phyloP scores from a whole-genome alignment of 306 rosid genomes.

The Pyrus communis region DNA sequence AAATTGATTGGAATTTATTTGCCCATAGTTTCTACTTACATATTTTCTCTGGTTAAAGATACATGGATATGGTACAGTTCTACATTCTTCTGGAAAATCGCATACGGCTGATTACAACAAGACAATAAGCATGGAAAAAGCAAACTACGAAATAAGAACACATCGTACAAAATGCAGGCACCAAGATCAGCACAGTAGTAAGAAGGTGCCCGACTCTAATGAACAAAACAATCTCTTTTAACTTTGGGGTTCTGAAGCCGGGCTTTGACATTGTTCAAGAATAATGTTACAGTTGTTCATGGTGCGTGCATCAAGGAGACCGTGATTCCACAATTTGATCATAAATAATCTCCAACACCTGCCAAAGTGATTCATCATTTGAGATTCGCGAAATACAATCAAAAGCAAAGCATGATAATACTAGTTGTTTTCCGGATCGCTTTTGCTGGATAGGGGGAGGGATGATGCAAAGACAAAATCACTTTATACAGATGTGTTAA shows the following conservation, averaged over 20 bases:
- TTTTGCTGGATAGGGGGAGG: not conserved
- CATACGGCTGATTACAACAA: not conserved
- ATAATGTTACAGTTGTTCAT: conserved; percentile 39
- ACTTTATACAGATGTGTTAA: not conserved
- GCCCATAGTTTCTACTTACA: not conserved
- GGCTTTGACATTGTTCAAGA: conserved; percentile 40
- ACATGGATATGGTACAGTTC: not conserved
- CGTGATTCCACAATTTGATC: conserved; percentile 65
- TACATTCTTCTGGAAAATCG: not conserved
- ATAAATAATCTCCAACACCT: conserved; percentile 69
- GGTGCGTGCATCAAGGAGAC: conserved; percentile 51
- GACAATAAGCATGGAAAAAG: not conserved
- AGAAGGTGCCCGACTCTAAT: not conserved
- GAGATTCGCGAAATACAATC: not conserved
- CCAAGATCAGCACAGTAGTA: not conserved
- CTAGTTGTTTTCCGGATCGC: not conserved
- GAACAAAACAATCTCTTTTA: conserved; percentile 5
- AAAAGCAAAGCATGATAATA: not conserved
- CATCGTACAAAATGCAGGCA: not conserved
- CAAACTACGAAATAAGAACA: not conserved
- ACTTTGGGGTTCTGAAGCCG: conserved; percentile 31
- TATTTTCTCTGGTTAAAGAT: not conserved
- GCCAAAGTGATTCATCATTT: conserved; percentile 18
- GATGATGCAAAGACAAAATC: not conserved
- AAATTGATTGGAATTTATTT: not conserved